Evolutionary conservation across 164 flowering plant genomes (phyloP), one percentile per base, ranked within the genome.

Genomic region (Brasenia schreberi): DNA sequence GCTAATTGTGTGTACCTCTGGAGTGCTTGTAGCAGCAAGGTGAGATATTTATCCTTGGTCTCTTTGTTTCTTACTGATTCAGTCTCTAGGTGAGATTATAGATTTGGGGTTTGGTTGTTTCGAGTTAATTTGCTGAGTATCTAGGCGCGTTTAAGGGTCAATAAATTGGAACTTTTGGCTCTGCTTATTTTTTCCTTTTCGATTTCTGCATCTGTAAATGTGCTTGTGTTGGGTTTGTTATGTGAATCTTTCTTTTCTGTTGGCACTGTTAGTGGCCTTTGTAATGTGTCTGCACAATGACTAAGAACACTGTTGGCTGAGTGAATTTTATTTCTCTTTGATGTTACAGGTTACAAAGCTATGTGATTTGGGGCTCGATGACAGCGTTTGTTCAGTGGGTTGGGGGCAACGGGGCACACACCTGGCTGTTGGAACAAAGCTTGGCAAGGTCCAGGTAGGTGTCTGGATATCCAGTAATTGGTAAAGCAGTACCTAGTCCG

Each of bases 21-120:
- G 97, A 90, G 92, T 86, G 97, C 96, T 78, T 84, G 88, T 53
- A 95, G 97, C 67, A 92, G 97, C 72, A 90, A 95, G 97, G 97
- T 87, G 68, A 75, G 75, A 49, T 56, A 5, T 70, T n/a, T 5
- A 39, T 39, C 6, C 49, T 43, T 68, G 5, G 19, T 11, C 12
- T 61, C 19, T 11, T 61, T 10, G 63, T 11, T 61, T 2, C 19
- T 11, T 18, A 11, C 2, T 61, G 7, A 11, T 61, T 61, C 33
- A 11, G 63, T 61, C 18, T 7, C 17, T 12, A 58, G 18, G 16
- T 14, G 60, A 18, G 16, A 58, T 58, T 12, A 58, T 58, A 14
- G 18, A 14, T 58, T 58, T 58, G 60, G 60, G 16, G 16, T 58
- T 58, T 58, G 60, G 60, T 12, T 58, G 16, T 58, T 18, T 58